Evolutionary conservation across 106 monocot species (phyloP).

Genomic region (Dioscorea zingiberensis): DNA sequence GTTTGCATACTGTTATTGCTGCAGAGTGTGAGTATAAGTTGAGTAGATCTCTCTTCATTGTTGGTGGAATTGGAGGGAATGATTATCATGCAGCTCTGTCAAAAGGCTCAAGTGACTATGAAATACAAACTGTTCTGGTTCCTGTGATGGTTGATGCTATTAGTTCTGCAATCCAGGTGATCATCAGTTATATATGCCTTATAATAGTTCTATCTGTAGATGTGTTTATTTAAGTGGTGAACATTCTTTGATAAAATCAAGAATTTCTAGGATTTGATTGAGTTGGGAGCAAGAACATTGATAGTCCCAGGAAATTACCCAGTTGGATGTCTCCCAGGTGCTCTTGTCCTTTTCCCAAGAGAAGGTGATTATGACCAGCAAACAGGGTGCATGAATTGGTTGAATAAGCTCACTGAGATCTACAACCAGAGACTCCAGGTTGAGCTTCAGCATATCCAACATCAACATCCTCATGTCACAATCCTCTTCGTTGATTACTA

Average conservation of each 20-base stretch:
- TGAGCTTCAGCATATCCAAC: neutral
- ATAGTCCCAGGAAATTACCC: slow-evolving; percentile 22
- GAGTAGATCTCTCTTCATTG: slow-evolving; percentile 7
- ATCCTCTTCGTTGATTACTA: slow-evolving; percentile 16
- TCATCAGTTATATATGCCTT: too few species aligned
- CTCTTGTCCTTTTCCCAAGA: neutral
- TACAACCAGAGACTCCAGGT: slow-evolving; percentile 11
- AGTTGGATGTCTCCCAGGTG: slow-evolving; percentile 13
- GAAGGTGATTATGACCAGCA: slow-evolving; percentile 6
- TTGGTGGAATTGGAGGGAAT: slow-evolving; percentile 26
- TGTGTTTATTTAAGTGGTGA: too few species aligned
- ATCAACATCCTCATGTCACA: neutral
- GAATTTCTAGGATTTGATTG: slow-evolving; percentile 13
- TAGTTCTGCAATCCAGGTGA: slow-evolving; percentile 1
- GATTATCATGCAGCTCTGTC: slow-evolving; percentile 11
- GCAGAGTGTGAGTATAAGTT: neutral
- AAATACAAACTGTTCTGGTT: neutral
- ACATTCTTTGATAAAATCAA: too few species aligned
- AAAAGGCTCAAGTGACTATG: neutral
- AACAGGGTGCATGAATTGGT: slow-evolving; percentile 20
- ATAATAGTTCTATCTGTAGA: neutral
- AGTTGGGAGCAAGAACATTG: slow-evolving; percentile 10
- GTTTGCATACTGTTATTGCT: neutral
- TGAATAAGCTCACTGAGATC: slow-evolving; percentile 11
- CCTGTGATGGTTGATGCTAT: slow-evolving; percentile 3